A percentile compares a stretch with the other conserved stretches of the same genome.
phyloP scores from a whole-genome alignment of 495 filamentous ascomycete genomes.

The Cercophora samala region DNA sequence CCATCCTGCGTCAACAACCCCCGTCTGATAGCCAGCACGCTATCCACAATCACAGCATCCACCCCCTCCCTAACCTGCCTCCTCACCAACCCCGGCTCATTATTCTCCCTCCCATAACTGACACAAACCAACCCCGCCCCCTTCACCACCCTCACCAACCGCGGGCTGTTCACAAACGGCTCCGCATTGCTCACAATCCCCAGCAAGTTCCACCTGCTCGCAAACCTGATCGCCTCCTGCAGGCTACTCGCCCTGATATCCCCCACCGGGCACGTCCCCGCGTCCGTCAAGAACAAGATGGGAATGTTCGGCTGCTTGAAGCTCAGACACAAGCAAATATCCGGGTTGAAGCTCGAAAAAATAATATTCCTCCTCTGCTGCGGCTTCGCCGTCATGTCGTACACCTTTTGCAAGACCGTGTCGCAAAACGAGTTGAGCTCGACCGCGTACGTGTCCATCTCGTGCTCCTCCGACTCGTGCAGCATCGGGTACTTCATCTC shows the following conservation, averaged over 20 bases:
- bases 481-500: conserved; percentile 99
- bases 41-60: conserved; percentile 95
- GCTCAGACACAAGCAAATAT: conserved; percentile 86
- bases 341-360: conserved; percentile 95
- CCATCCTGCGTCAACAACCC: conserved; percentile 40
- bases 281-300: conserved; percentile 90
- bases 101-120: conserved; percentile 88
- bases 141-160: conserved; percentile 95
- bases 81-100: conserved; percentile 80
- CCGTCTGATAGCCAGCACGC: conserved; percentile 71
- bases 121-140: conserved; percentile 91
- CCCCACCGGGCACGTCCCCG: conserved; percentile 68
- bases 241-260: conserved; percentile 90
- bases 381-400: conserved; percentile 56
- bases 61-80: conserved; percentile 92
- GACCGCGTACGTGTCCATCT: conserved; percentile 96
- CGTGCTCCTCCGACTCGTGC: conserved; percentile 85
- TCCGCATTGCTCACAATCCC: conserved; percentile 84
- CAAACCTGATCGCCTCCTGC: conserved; percentile 93
- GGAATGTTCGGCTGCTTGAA: conserved; percentile 97
- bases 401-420: conserved; percentile 83
- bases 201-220: conserved; percentile 87
- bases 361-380: conserved; percentile 67
- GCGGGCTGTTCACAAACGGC: conserved; percentile 79
- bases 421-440: conserved; percentile 98